Evolutionary conservation across 2,329 filamentous ascomycete genomes (phyloP).

Genomic region (Ceratocystiopsis sp.): DNA sequence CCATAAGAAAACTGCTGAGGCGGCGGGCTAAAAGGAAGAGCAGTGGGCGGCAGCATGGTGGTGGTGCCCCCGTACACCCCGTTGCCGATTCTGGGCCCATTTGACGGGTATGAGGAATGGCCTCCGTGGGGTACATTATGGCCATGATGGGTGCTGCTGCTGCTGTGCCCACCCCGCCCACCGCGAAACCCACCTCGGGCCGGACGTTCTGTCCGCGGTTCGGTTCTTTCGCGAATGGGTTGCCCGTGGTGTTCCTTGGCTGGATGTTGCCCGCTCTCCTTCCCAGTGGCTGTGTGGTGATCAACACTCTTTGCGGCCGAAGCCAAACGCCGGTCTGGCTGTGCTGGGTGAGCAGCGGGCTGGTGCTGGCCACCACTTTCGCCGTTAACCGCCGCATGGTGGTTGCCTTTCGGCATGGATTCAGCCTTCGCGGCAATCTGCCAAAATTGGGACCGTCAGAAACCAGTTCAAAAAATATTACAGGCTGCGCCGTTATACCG

Average conservation of each 20-base stretch:
- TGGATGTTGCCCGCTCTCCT: slow-evolving; percentile 9
- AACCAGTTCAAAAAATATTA: neutral
- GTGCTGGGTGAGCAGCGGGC: neutral
- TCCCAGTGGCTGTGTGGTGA: slow-evolving; percentile 1
- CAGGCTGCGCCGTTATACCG: neutral
- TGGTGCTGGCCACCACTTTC: neutral
- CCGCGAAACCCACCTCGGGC: slow-evolving; percentile 28
- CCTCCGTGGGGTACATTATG: slow-evolving; percentile 10
- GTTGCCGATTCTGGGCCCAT: slow-evolving; percentile 17
- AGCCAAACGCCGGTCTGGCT: neutral
- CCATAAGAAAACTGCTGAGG: slow-evolving; percentile 22
- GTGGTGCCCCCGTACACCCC: slow-evolving; percentile 15
- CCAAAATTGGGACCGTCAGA: neutral
- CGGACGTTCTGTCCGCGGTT: slow-evolving; percentile 18
- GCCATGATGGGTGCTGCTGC: neutral
- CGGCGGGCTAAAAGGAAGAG: slow-evolving; percentile 27
- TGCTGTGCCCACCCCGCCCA: slow-evolving; percentile 20
- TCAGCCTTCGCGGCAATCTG: slow-evolving; percentile 7
- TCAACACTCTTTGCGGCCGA: slow-evolving; percentile 2
- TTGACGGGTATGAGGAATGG: slow-evolving; percentile 19
- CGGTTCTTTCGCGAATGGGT: slow-evolving; percentile 19
- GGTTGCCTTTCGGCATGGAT: neutral
- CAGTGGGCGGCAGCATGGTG: slow-evolving; percentile 5
- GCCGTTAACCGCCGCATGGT: neutral
- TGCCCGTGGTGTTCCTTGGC: slow-evolving; percentile 13